Base-by-base conservation (phyloP, 768 basidiomycete species). In the Lentinula raphanica region DNA sequence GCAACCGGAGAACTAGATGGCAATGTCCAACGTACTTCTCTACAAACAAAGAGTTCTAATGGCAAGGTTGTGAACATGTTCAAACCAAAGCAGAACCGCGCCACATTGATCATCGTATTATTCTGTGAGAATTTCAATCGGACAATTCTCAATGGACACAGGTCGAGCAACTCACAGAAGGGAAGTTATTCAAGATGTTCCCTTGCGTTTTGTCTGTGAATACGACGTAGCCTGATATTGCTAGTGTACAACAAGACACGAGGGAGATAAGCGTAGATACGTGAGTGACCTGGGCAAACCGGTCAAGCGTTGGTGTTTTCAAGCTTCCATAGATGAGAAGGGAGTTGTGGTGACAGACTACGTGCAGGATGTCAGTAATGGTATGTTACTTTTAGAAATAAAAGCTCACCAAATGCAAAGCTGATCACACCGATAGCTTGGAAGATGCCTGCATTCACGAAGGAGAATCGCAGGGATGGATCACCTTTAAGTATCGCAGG, bases 41-140 rank as follows among this genome's bases (percentile, higher is more conserved):
- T 83, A 67, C 97, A 99, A 25, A 99, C 97, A 68, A 98, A 99
- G 13, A 94, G 76, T 65, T 99, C 97, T 39, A 99, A 77, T 0
- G 97, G 97, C 21, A 98, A 83, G 0, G 97, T 99, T 1, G 95
- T 95, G 66, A 98, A 97, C 97, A 98, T 99, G 71, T 96, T 97
- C 62, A 94, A 70, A 11, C 94, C 94, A 67, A 95, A 94, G 67
- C 90, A 94, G 64, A 97, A 92, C 15, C 97, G 82, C 2, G 97
- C 97, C 53, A 98, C 77, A 66, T 98, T 98, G 74, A 98, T 97
- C 58, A 98, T 65, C n/a, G 86, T 83, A 66, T 96, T 92, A 62
- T 80, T 78, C 85, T 90, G 65, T 8, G 57, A 53, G n/a, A 49
- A 58, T 8, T 19, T 59, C 57, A 27, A 57, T n/a, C n/a, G 56